Evolutionary conservation across 768 basidiomycete genomes (phyloP).

Genomic region (Tulasnella sp.): DNA sequence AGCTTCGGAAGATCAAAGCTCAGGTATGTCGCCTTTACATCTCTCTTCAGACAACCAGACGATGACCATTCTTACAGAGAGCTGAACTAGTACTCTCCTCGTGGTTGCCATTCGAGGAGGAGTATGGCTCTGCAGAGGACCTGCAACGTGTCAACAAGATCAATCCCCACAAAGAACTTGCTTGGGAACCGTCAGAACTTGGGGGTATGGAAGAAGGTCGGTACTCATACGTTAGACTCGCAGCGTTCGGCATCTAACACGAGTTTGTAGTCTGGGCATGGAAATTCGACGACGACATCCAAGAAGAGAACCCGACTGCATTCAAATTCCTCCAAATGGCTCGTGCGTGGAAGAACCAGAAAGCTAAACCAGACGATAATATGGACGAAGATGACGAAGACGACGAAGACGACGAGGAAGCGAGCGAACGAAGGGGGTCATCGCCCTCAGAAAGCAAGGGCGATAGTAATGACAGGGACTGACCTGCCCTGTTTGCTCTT

Average conservation of each 20-base stretch:
- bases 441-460: too few relatives aligned
- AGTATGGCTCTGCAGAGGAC: constrained; percentile 58
- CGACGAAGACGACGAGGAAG: constrained; percentile 30
- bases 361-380: constrained; percentile 32
- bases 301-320: constrained; percentile 80
- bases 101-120: constrained; percentile 90
- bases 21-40: constrained; percentile 4
- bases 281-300: constrained; percentile 92
- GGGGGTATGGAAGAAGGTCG: constrained; percentile 13
- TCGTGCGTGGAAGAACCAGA: constrained; percentile 69
- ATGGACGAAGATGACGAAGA: constrained; percentile 13
- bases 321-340: constrained; percentile 97
- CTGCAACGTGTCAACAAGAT: constrained; percentile 64
- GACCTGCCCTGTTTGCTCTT: too few relatives aligned
- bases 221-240: constrained; percentile 5
- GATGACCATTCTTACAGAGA: not conserved
- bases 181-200: not conserved
- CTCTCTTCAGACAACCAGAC: not conserved
- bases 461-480: too few relatives aligned
- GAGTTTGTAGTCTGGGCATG: constrained; percentile 80
- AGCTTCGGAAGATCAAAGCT: constrained; percentile 1
- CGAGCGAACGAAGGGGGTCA: too few relatives aligned
- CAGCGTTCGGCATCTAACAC: too few relatives aligned
- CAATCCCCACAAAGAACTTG: constrained; percentile 14
- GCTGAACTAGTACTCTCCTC: constrained; percentile 53